phyloP scores from a whole-genome alignment of 352 stramenopile genomes.

The Phytophthora rubi region DNA sequence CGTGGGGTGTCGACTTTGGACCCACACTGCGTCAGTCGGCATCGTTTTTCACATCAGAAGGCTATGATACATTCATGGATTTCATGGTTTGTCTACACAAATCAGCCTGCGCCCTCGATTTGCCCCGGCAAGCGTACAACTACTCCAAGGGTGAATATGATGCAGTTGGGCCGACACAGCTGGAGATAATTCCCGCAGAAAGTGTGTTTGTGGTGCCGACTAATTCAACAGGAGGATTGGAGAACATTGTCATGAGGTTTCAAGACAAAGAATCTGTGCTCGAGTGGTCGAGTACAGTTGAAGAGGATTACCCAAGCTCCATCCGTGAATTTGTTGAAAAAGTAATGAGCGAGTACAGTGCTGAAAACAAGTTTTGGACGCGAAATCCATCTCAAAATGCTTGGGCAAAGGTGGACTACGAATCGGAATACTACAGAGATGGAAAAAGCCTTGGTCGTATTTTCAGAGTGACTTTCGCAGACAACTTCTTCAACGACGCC shows the following conservation, averaged over 20 bases:
- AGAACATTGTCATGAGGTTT: slow-evolving; percentile 31
- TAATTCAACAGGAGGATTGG: slow-evolving; percentile 13
- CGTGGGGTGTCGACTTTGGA: slow-evolving; percentile 19
- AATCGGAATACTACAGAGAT: background rate
- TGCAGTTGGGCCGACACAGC: slow-evolving; percentile 13
- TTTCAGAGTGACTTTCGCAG: slow-evolving; percentile 3
- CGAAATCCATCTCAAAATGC: slow-evolving; percentile 2
- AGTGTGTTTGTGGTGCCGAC: slow-evolving; percentile 18
- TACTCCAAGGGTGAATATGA: background rate
- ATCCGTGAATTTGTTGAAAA: slow-evolving; percentile 1
- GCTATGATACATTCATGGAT: slow-evolving; percentile 35
- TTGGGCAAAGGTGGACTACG: slow-evolving; percentile 10
- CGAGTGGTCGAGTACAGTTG: background rate
- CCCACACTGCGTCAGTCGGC: slow-evolving; percentile 24
- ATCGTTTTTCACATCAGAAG: slow-evolving; percentile 38
- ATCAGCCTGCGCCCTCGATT: slow-evolving; percentile 26
- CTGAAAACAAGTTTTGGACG: slow-evolving; percentile 11
- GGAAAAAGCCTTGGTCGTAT: background rate
- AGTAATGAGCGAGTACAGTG: slow-evolving; percentile 4
- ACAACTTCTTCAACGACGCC: slow-evolving; percentile 21
- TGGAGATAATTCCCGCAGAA: slow-evolving; percentile 19
- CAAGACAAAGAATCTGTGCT: slow-evolving; percentile 20
- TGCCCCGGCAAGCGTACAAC: slow-evolving; percentile 8
- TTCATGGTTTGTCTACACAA: slow-evolving; percentile 41
- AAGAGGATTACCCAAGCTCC: background rate